Evolutionary conservation across 768 basidiomycete species (phyloP).

Genomic region (Auriscalpium orientale): DNA sequence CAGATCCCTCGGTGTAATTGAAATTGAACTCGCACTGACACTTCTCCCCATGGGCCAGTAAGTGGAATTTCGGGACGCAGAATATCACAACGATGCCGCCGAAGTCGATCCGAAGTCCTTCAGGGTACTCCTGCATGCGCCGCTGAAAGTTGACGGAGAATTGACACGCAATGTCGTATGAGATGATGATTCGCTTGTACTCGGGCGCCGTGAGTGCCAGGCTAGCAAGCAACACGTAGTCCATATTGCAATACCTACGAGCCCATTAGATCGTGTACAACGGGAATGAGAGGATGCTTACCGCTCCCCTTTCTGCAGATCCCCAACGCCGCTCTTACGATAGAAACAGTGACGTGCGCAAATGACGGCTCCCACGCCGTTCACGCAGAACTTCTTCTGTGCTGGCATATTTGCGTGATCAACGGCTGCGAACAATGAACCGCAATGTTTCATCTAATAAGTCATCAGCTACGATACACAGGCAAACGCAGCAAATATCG

Average conservation of each 20-base stretch:
- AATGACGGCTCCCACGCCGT: slow-evolving; percentile 6
- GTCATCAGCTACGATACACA: not conserved
- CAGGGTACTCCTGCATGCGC: not conserved
- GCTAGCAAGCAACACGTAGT: slow-evolving; percentile 13
- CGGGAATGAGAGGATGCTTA: not conserved
- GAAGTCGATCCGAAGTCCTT: not conserved
- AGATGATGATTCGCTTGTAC: not conserved
- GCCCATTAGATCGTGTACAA: not conserved
- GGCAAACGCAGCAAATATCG: slow-evolving; percentile 17
- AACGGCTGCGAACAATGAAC: not conserved
- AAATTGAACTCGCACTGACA: slow-evolving; percentile 7
- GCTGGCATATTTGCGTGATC: slow-evolving; percentile 2
- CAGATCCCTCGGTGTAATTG: no score
- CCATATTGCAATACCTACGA: slow-evolving; percentile 17
- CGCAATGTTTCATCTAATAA: not conserved
- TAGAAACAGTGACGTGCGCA: slow-evolving; percentile 2
- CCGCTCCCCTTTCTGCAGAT: not conserved
- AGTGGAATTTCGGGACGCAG: slow-evolving; percentile 8
- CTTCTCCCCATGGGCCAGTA: slow-evolving; percentile 8
- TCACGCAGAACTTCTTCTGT: not conserved
- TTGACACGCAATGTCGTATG: not conserved
- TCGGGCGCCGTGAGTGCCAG: not conserved
- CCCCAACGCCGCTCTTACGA: not conserved
- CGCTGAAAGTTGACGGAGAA: not conserved
- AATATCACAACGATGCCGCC: not conserved